Percentiles rank a stretch among this genome's conserved stretches.
Evolutionary conservation across 176 grass and related monocot genomes (phyloP).

Genomic region (Oropetium thomaeum): DNA sequence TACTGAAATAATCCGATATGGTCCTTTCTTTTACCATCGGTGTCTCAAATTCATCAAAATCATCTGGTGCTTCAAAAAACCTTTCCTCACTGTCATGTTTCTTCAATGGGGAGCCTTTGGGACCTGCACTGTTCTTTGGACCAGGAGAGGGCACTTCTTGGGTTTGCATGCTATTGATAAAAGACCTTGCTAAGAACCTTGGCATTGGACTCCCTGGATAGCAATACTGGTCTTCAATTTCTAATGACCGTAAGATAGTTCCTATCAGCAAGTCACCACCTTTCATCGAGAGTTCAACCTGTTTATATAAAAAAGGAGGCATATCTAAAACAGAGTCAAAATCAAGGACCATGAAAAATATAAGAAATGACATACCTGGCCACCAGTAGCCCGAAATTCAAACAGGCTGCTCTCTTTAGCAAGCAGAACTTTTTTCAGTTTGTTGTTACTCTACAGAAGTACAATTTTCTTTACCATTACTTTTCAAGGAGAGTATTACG

Average conservation of each 20-base stretch:
- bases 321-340: conserved; percentile 10
- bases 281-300: conserved; percentile 91
- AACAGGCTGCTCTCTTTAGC: conserved; percentile 82
- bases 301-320: conserved; percentile 27
- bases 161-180: conserved; percentile 60
- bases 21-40: conserved; percentile 54
- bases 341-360: not conserved
- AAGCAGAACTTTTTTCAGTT: conserved; percentile 74
- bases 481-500: not conserved
- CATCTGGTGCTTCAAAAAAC: conserved; percentile 91
- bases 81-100: conserved; percentile 81
- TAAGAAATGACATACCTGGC: conserved; percentile 59
- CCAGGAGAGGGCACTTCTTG: conserved; percentile 31
- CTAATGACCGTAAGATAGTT: conserved; percentile 85
- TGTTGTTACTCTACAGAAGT: conserved; percentile 56
- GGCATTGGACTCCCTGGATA: conserved; percentile 51
- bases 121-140: conserved; percentile 41
- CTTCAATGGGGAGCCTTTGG: conserved; percentile 41
- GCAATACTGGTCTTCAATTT: conserved; percentile 88
- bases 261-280: conserved; percentile 76
- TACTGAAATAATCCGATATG: conserved; percentile 56
- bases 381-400: conserved; percentile 92
- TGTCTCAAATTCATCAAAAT: conserved; percentile 75
- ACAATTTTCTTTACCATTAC: conserved; percentile 1
- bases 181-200: conserved; percentile 87